phyloP scores from a whole-genome alignment of 225 moss, liverwort and hornwort species.

The Neckera pumila region DNA sequence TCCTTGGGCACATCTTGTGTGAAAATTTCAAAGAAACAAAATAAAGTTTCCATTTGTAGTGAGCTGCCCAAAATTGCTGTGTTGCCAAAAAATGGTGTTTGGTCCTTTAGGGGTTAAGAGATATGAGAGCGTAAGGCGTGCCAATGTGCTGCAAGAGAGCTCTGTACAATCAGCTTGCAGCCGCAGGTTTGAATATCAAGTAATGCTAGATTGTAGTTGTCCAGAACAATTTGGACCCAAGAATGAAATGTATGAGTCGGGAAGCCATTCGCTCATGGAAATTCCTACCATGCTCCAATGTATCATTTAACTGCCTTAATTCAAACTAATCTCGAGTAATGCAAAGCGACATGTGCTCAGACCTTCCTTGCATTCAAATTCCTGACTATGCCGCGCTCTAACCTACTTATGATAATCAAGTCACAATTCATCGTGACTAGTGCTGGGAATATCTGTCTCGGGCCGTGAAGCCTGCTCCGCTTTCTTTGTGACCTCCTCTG shows the following conservation, averaged over 20 bases:
- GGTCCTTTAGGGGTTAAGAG: too few relatives aligned
- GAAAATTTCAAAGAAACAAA: too few relatives aligned
- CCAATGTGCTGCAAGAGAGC: slow-evolving; percentile 1
- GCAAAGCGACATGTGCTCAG: background rate
- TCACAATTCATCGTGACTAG: slow-evolving; percentile 46
- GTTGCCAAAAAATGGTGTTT: too few relatives aligned
- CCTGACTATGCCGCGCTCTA: slow-evolving; percentile 9
- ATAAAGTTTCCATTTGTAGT: too few relatives aligned
- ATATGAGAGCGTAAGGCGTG: background rate
- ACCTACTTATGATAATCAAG: background rate
- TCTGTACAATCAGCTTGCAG: slow-evolving; percentile 23
- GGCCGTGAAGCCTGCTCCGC: slow-evolving; percentile 9
- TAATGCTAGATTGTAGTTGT: slow-evolving; percentile 7
- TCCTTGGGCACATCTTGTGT: too few relatives aligned
- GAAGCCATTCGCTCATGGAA: background rate
- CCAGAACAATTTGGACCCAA: slow-evolving; percentile 26
- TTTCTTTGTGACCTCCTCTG: background rate
- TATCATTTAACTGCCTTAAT: slow-evolving; percentile 4
- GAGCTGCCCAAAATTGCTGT: too few relatives aligned
- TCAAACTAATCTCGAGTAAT: slow-evolving; percentile 18
- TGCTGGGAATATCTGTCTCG: slow-evolving; percentile 16
- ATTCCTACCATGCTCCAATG: slow-evolving; percentile 10
- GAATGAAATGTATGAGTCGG: slow-evolving; percentile 16
- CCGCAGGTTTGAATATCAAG: background rate
- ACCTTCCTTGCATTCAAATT: slow-evolving; percentile 8